Evolutionary conservation across 2,329 filamentous ascomycete species (phyloP).

Genomic region (Penicillium sp.): DNA sequence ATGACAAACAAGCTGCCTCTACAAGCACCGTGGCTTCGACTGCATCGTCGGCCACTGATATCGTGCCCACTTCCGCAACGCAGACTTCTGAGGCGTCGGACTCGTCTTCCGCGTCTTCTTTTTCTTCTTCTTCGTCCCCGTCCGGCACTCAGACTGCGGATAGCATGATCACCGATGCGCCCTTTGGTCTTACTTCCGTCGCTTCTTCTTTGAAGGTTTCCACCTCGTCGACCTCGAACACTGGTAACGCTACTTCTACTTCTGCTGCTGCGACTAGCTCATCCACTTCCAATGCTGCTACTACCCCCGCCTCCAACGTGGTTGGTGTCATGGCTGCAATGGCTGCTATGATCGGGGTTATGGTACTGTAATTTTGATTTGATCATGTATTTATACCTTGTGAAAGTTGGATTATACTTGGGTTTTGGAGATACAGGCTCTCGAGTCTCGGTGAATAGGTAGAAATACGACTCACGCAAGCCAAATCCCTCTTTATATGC

Average conservation of each 20-base stretch:
- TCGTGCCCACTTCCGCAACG: not conserved
- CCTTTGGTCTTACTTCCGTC: not conserved
- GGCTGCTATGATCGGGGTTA: constrained; percentile 13
- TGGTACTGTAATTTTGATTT: constrained; percentile 13
- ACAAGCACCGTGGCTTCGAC: constrained; percentile 13
- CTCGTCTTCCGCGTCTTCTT: constrained; percentile 1
- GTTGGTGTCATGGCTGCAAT: constrained; percentile 13
- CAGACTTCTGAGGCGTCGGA: not conserved
- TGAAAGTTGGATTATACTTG: not conserved
- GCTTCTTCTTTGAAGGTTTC: constrained; percentile 10
- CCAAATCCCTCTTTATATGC: constrained; percentile 1
- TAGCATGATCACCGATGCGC: constrained; percentile 12
- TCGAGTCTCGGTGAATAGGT: not conserved
- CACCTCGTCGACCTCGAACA: constrained; percentile 3
- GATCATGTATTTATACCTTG: not conserved
- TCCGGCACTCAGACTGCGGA: not conserved
- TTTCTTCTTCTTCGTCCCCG: not conserved
- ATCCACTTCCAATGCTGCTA: constrained; percentile 13
- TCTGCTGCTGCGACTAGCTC: constrained; percentile 8
- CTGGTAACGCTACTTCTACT: constrained; percentile 6
- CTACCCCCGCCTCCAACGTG: constrained; percentile 6
- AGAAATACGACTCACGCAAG: not conserved
- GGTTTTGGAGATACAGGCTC: not conserved
- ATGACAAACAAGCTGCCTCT: constrained; percentile 18
- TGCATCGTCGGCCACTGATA: constrained; percentile 2